Percentiles rank a stretch among this genome's conserved stretches.
These are phyloP conservation scores for Pythium myriotylum DNA, from an alignment of 352 stramenopile genomes.

Conservation along the genomic window DNA sequence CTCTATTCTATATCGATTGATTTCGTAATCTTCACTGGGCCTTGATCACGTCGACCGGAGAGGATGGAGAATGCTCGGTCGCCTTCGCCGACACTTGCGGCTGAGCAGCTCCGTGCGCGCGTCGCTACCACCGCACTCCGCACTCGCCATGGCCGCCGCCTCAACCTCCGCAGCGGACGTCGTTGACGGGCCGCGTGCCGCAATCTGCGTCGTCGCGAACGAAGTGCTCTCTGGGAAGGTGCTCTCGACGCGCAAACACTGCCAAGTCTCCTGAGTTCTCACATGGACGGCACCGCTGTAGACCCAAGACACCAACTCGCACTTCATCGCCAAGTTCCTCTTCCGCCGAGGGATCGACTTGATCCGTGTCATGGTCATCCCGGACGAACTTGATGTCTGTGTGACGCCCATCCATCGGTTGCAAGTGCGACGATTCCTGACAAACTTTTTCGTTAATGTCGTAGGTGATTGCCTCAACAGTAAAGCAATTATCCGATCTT, in stretches of 20 bases:
- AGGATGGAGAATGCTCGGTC: slow-evolving; percentile 1
- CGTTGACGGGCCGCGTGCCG: slow-evolving; percentile 44
- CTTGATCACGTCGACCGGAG: neutral
- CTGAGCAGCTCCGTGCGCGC: neutral
- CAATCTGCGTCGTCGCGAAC: slow-evolving; percentile 82
- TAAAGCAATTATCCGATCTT: slow-evolving; percentile 74
- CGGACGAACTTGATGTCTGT: slow-evolving; percentile 71
- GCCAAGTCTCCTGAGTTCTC: too few relatives aligned
- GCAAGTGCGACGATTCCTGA: neutral
- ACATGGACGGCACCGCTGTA: slow-evolving; percentile 33
- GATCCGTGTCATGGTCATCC: slow-evolving; percentile 75
- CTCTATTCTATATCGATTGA: slow-evolving; percentile 1
- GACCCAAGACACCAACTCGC: slow-evolving; percentile 86
- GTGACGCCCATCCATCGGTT: too few relatives aligned
- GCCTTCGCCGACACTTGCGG: neutral
- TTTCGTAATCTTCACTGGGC: slow-evolving; percentile 16
- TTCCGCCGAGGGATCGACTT: slow-evolving; percentile 81
- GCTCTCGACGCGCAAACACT: neutral
- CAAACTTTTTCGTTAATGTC: too few relatives aligned
- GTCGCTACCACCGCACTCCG: neutral
- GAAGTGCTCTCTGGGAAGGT: slow-evolving; percentile 88
- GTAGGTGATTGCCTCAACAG: slow-evolving; percentile 69
- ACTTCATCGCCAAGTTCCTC: slow-evolving; percentile 59
- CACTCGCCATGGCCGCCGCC: slow-evolving; percentile 2
- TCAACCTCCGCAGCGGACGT: neutral